phyloP scores from a whole-genome alignment of 2,329 filamentous ascomycete genomes.

The Penicillium sp. region DNA sequence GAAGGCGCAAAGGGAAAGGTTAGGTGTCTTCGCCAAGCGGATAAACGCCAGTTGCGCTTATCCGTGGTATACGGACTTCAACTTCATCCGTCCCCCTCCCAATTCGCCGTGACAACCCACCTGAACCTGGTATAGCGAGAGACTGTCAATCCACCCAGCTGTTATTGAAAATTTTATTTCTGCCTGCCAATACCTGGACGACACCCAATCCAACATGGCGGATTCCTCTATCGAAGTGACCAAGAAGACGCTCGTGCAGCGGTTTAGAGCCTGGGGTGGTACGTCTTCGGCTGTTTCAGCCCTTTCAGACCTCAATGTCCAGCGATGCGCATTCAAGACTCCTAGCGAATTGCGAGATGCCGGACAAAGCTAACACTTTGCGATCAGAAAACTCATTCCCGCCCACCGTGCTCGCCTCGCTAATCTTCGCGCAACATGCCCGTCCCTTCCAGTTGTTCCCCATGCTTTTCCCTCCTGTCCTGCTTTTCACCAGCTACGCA shows the following conservation, averaged over 20 bases:
- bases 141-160: no score
- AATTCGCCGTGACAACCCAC: background rate
- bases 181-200: background rate
- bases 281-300: conserved; percentile 13
- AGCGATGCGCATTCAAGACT: background rate
- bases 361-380: background rate
- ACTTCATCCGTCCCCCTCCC: conserved; percentile 1
- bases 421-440: conserved; percentile 64
- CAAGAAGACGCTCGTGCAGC: conserved; percentile 40
- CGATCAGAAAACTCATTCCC: conserved; percentile 61
- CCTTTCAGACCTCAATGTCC: background rate
- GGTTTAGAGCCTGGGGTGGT: conserved; percentile 46
- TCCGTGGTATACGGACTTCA: background rate
- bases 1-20: conserved; percentile 16
- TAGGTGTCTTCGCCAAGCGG: conserved; percentile 27
- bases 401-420: conserved; percentile 62
- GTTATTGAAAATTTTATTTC: background rate
- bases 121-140: background rate
- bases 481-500: conserved; percentile 65
- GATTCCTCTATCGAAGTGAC: conserved; percentile 32
- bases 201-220: conserved; percentile 22
- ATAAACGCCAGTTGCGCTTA: conserved; percentile 12
- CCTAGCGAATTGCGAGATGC: background rate
- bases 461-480: conserved; percentile 64
- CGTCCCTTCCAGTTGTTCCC: conserved; percentile 65